phyloP scores from a whole-genome alignment of 805 yeast species.

The Saccharomycopsis synnaedendra region DNA sequence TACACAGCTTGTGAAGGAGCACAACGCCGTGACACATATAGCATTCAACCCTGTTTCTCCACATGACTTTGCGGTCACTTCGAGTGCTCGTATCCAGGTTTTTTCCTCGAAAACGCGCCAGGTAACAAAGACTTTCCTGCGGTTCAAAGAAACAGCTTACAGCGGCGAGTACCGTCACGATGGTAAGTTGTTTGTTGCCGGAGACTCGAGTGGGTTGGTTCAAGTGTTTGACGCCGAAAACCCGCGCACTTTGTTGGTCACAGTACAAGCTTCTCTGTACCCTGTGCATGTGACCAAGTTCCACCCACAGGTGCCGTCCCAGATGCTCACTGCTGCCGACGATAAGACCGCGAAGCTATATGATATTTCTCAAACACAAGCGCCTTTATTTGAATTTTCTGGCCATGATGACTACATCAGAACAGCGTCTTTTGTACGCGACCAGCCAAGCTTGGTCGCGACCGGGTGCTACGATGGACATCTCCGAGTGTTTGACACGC shows the following conservation, averaged over 20 bases:
- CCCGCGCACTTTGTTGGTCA: constrained; percentile 68
- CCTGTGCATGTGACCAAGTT: constrained; percentile 92
- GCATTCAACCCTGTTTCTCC: constrained; percentile 80
- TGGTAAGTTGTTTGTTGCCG: constrained; percentile 85
- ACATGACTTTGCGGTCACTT: constrained; percentile 86
- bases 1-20: constrained; percentile 88
- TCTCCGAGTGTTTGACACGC: constrained; percentile 74
- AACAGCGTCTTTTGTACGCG: constrained; percentile 65
- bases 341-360: constrained; percentile 77
- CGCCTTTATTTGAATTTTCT: constrained; percentile 54
- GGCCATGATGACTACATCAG: constrained; percentile 80
- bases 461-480: constrained; percentile 93
- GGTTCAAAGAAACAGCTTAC: constrained; percentile 88
- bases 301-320: constrained; percentile 66
- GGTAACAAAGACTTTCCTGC: constrained; percentile 64
- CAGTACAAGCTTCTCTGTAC: constrained; percentile 72
- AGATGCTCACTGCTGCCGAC: constrained; percentile 80
- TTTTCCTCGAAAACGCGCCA: constrained; percentile 92
- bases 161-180: constrained; percentile 86
- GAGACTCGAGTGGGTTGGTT: constrained; percentile 90
- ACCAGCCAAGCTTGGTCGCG: constrained; percentile 65
- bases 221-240: constrained; percentile 79
- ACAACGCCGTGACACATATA: constrained; percentile 81
- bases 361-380: constrained; percentile 75
- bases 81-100: constrained; percentile 84